Conservation (phyloP, 306 rosid species). For the Quercus bicolor region DNA sequence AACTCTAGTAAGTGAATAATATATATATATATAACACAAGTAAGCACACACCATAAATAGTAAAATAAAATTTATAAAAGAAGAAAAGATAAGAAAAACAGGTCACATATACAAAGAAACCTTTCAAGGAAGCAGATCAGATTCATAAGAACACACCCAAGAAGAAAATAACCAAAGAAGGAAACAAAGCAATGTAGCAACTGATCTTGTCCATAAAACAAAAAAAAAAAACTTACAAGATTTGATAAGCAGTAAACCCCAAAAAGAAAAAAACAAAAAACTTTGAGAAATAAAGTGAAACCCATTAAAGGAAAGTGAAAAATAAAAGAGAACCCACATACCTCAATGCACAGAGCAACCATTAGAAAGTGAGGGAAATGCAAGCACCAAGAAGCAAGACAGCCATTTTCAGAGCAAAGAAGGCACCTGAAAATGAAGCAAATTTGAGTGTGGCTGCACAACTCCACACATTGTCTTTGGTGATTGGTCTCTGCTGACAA, state of each 20-base stretch:
- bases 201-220: conserved; percentile 1
- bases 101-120: not conserved
- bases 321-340: conserved; percentile 26
- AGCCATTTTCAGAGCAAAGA: conserved; percentile 33
- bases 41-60: too few species aligned
- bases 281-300: not conserved
- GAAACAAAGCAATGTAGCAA: not conserved
- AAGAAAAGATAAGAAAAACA: not conserved
- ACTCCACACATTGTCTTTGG: conserved; percentile 47
- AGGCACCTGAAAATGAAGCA: conserved; percentile 30
- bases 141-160: not conserved
- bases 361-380: conserved; percentile 31
- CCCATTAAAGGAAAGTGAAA: conserved; percentile 13
- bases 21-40: too few species aligned
- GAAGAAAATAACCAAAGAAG: too few species aligned
- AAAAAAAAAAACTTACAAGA: not conserved
- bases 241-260: not conserved
- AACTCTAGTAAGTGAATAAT: not conserved
- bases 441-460: conserved; percentile 24
- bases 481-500: conserved; percentile 29
- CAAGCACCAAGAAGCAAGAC: conserved; percentile 11
- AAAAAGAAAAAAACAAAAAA: conserved; percentile 4
- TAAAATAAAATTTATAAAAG: not conserved
- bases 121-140: conserved; percentile 15
- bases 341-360: conserved; percentile 37